Percentiles rank a stretch among this genome's conserved stretches.
Evolutionary conservation across 768 basidiomycete genomes (phyloP).

Genomic region (Austroboletus festivus): DNA sequence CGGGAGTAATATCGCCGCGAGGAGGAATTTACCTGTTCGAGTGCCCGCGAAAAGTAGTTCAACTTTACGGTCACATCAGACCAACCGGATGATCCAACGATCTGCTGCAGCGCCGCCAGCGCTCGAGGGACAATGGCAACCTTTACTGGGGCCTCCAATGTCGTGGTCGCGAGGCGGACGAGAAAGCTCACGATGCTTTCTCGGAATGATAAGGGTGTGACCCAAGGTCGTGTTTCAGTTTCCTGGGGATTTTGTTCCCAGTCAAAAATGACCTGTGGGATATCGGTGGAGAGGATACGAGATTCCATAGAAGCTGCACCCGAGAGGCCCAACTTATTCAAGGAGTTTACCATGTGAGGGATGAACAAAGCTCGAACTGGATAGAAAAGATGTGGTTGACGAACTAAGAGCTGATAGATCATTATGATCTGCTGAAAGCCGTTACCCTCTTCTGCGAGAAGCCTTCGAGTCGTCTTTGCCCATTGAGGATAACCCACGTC

Average conservation of each 20-base stretch:
- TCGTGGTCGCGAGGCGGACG: slow-evolving; percentile 80
- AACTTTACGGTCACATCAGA: slow-evolving; percentile 89
- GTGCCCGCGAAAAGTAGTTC: slow-evolving; percentile 79
- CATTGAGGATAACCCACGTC: slow-evolving; percentile 63
- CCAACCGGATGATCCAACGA: slow-evolving; percentile 85
- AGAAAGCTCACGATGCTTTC: slow-evolving; percentile 95
- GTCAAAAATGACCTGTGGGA: slow-evolving; percentile 85
- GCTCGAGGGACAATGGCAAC: slow-evolving; percentile 57
- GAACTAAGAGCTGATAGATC: slow-evolving; percentile 90
- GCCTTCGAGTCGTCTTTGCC: slow-evolving; percentile 81
- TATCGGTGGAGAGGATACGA: slow-evolving; percentile 83
- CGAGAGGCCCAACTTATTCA: slow-evolving; percentile 84
- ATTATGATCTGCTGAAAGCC: slow-evolving; percentile 64
- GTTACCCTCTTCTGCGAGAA: slow-evolving; percentile 85
- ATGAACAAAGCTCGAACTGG: slow-evolving; percentile 90
- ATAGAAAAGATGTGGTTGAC: slow-evolving; percentile 89
- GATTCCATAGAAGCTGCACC: slow-evolving; percentile 71
- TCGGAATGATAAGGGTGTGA: slow-evolving; percentile 73
- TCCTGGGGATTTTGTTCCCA: slow-evolving; percentile 77
- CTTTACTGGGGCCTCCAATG: slow-evolving; percentile 44
- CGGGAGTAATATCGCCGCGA: not conserved
- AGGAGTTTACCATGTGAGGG: slow-evolving; percentile 87
- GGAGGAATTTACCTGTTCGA: slow-evolving; percentile 60
- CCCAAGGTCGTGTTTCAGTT: slow-evolving; percentile 44
- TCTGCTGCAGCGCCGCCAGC: slow-evolving; percentile 63